Base-by-base conservation (phyloP, 176 grass and related monocot genomes). In the Hordeum marinum region DNA sequence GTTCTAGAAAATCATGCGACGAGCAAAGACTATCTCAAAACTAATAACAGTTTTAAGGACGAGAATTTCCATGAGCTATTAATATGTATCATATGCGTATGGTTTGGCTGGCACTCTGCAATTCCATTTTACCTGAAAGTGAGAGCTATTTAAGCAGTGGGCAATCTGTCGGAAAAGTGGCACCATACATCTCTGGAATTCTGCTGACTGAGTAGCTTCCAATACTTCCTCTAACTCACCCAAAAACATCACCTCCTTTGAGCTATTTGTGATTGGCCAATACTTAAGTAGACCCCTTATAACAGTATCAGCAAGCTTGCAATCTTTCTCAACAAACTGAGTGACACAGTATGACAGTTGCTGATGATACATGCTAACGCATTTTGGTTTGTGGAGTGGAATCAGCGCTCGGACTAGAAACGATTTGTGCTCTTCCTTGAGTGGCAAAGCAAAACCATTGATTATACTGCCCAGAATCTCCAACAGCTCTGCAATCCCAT, bases 171-270 rank as follows among this genome's bases (percentile, higher is more conserved):
- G 84, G 82, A 91, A 94, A 78, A 94, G 84, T 46, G 81, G 87
- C 8, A 91, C 84, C 92, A 94, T 94, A 64, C 89, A 94, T 84
- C 87, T 86, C 81, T 91, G 92, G 66, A 94, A 94, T 68, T 94
- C 92, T 71, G 92, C 77, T 85, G 84, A 40, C 70, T 94, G 92
- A 63, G 89, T 91, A 66, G 87, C 84, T 78, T 94, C 92, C 72
- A 94, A 36, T 31, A 94, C 75, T 65, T 94, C 92, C 74, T 94
- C 92, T 70, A 94, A 69, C 84, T 94, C 92, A 9, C 92, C 89
- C 89, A 94, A 82, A 88, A 94, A 91, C 92, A 91, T 87, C 25
- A 94, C 92, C 85, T 94, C 92, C 87, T 94, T 94, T 27, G 92
- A 84, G 42, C 92, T 94, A 87, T 94, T 94, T 2, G 92, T 94